Conservation (phyloP, 306 rosid genomes). For the Acmispon strigosus region DNA sequence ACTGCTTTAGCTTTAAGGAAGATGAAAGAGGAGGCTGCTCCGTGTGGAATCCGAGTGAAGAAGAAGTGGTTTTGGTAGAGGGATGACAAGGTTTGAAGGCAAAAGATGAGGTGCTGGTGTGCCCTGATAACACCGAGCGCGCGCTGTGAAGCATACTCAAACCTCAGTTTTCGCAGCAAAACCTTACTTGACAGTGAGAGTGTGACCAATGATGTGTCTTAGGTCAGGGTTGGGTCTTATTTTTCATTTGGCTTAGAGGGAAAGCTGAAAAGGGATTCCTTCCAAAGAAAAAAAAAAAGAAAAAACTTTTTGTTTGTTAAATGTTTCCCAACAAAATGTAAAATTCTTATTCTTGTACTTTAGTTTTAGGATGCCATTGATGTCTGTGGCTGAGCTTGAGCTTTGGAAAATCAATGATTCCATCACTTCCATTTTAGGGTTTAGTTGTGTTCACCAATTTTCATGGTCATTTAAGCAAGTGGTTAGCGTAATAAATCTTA, state of each 20-base stretch:
- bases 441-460: too few relatives aligned
- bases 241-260: neutral
- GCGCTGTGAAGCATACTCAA: slow-evolving; percentile 26
- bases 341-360: neutral
- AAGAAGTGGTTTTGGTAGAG: neutral
- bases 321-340: neutral
- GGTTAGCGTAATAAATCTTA: too few relatives aligned
- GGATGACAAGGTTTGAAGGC: slow-evolving; percentile 14
- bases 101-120: slow-evolving; percentile 11
- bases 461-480: too few relatives aligned
- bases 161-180: neutral
- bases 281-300: neutral
- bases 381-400: neutral
- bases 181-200: neutral
- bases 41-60: slow-evolving; percentile 20
- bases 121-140: slow-evolving; percentile 14
- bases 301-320: neutral
- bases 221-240: neutral
- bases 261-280: slow-evolving; percentile 6
- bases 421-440: neutral
- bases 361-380: neutral
- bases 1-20: slow-evolving; percentile 20
- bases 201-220: neutral
- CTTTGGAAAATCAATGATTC: neutral
- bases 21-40: neutral